These are phyloP conservation scores for Ascochyta pisi DNA, from an alignment of 2,329 filamentous ascomycete species.

Conservation along the genomic window DNA sequence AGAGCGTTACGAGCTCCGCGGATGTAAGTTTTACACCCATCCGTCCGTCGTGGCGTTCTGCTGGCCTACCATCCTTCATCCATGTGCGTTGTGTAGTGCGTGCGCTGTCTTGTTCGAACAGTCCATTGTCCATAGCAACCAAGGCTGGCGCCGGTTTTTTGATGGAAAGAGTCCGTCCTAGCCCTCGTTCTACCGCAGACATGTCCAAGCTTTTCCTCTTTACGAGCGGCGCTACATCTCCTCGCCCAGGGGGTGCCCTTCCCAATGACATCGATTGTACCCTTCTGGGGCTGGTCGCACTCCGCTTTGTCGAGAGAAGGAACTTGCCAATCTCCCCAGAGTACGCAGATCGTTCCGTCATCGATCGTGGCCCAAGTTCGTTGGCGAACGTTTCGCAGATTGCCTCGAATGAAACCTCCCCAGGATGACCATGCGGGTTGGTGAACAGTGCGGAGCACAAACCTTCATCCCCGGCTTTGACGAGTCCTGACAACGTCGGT, in stretches of 20 bases:
- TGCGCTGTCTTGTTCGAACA: conserved; percentile 12
- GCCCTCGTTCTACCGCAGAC: conserved; percentile 21
- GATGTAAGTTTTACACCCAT: conserved; percentile 27
- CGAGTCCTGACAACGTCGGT: conserved; percentile 37
- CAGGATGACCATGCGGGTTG: conserved; percentile 27
- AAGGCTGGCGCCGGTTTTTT: conserved; percentile 22
- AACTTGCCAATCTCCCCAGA: conserved; percentile 34
- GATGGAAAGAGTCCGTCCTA: conserved; percentile 26
- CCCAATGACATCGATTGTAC: conserved; percentile 29
- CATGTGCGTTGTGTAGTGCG: conserved; percentile 24
- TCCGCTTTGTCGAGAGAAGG: conserved; percentile 25
- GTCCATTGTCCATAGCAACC: conserved; percentile 20
- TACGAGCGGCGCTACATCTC: conserved; percentile 16
- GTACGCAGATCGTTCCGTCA: conserved; percentile 33
- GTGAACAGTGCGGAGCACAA: conserved; percentile 37
- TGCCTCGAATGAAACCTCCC: conserved; percentile 33
- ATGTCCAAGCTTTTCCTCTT: conserved; percentile 31
- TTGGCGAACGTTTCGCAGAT: conserved; percentile 39
- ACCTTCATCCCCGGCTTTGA: conserved; percentile 45
- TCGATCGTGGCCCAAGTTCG: conserved; percentile 28
- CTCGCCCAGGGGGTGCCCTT: conserved; percentile 13
- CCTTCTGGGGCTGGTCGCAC: conserved; percentile 20
- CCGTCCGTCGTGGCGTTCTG: conserved; percentile 22
- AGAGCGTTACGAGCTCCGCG: conserved; percentile 37
- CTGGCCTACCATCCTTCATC: conserved; percentile 35